phyloP scores from a whole-genome alignment of 2,329 filamentous ascomycete genomes.

The Xylariaceae sp. region DNA sequence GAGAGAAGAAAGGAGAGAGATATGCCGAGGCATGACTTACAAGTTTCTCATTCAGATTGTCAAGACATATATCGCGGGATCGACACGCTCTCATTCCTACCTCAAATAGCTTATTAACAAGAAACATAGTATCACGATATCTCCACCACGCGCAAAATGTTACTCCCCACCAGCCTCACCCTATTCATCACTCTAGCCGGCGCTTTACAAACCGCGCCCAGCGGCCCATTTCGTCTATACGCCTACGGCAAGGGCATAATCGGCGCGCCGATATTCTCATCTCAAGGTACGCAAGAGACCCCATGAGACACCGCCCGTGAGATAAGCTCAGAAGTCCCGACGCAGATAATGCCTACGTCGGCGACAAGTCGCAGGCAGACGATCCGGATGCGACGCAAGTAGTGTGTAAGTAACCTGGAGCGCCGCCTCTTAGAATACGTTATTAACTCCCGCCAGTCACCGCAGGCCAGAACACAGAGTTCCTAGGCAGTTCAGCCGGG shows the following conservation, averaged over 20 bases:
- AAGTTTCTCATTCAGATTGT: too few species aligned
- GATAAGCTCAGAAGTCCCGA: neutral
- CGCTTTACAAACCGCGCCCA: constrained; percentile 12
- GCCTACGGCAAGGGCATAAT: constrained; percentile 26
- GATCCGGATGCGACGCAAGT: constrained; percentile 13
- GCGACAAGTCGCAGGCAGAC: constrained; percentile 7
- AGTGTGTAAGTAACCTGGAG: constrained; percentile 22
- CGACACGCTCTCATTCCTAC: too few species aligned
- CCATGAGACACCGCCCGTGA: too few species aligned
- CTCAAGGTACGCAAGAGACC: constrained; percentile 16
- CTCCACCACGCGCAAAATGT: too few species aligned
- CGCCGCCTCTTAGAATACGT: too few species aligned
- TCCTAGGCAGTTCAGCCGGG: constrained; percentile 20
- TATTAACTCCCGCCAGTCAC: constrained; percentile 10
- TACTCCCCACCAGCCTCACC: neutral
- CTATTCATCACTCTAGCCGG: constrained; percentile 4
- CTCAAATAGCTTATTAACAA: too few species aligned
- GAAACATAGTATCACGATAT: too few species aligned
- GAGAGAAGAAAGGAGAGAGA: too few species aligned
- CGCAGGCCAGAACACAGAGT: constrained; percentile 9
- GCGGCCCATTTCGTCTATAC: constrained; percentile 22
- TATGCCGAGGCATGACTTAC: too few species aligned
- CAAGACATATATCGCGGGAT: too few species aligned
- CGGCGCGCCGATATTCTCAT: constrained; percentile 23
- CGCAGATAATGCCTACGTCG: constrained; percentile 10